Evolutionary conservation across 2,329 filamentous ascomycete species (phyloP).

Genomic region (Colletotrichum karsti): DNA sequence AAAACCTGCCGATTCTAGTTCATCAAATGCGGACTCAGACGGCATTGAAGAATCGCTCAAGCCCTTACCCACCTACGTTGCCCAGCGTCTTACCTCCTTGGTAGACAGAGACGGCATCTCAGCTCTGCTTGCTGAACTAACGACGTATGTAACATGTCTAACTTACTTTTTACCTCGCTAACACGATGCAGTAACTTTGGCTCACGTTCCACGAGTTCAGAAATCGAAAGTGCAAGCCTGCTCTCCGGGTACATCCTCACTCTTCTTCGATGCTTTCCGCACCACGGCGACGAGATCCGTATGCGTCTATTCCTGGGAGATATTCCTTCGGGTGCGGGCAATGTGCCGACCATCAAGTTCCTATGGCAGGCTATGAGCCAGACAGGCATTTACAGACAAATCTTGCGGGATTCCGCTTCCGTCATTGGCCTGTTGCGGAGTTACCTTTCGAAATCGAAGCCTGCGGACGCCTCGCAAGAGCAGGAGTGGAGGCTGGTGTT

Average conservation of each 20-base stretch:
- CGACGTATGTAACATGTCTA: not conserved
- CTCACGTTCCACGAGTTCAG: slow-evolving; percentile 36
- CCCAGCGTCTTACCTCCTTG: slow-evolving; percentile 72
- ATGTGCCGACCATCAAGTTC: slow-evolving; percentile 77
- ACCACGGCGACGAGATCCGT: slow-evolving; percentile 84
- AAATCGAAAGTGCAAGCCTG: slow-evolving; percentile 57
- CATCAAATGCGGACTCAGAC: slow-evolving; percentile 17
- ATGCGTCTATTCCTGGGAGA: slow-evolving; percentile 92
- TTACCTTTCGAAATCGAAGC: slow-evolving; percentile 36
- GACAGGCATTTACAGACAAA: slow-evolving; percentile 41
- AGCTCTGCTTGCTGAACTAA: slow-evolving; percentile 54
- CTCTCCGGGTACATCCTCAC: slow-evolving; percentile 89
- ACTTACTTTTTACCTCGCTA: not conserved
- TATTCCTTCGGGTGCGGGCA: slow-evolving; percentile 52
- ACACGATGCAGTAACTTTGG: slow-evolving; percentile 23
- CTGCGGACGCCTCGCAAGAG: slow-evolving; percentile 42
- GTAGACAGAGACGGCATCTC: slow-evolving; percentile 81
- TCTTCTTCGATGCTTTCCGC: slow-evolving; percentile 85
- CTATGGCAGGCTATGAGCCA: slow-evolving; percentile 76
- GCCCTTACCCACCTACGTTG: slow-evolving; percentile 64
- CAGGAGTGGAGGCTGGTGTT: slow-evolving; percentile 90
- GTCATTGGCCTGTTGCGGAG: slow-evolving; percentile 36
- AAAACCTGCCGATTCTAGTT: slow-evolving; percentile 20
- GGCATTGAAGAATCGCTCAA: slow-evolving; percentile 38
- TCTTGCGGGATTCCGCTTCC: slow-evolving; percentile 23